Evolutionary conservation across 129 eudicot species (phyloP), one percentile per base, ranked within the genome.

Genomic region (Escallonia herrerae): DNA sequence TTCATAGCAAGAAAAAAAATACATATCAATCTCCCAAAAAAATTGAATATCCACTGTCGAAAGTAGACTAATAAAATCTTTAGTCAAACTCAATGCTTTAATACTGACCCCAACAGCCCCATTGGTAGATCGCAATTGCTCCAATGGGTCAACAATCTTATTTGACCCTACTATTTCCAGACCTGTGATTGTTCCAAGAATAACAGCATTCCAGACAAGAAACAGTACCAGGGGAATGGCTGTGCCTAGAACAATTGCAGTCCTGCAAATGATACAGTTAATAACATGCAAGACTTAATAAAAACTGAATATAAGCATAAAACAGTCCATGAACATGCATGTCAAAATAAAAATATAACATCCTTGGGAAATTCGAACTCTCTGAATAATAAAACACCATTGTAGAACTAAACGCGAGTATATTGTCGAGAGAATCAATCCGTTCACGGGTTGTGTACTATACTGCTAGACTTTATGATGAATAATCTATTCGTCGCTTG

Each of bases 121-220:
- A 78, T 86, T 88, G 58, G 86, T 79, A 54, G 96, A 82, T 58
- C 79, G 86, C 79, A 93, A 72, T 71, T 61, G 79, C 63, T 83
- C 89, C 67, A 93, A 43, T 8, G 96, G 98, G 63, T 93, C 98
- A 13, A 58, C 67, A 66, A 88, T 67, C 40, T 61, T 85, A 54
- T 77, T 81, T 33, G 79, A 22, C 63, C 81, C 82, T 56, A 22
- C 33, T 22, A 80, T 75, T 72, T 74, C 88, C 38, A 82, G 69
- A 66, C 67, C 65, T 53, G 83, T 58, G 51, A 93, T 75, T 46
- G 89, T 78, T 71, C 98, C 98, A 75, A 93, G 95, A 76, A 93
- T 86, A 47, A 93, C 96, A 57, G 84, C 98, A 75, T 88, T 84
- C 98, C 98, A 93, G 15, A 88, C 79, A 65, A 93, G 89, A 78